Evolutionary conservation across 768 basidiomycete genomes (phyloP).

Genomic region (Tubosaeta sp.): DNA sequence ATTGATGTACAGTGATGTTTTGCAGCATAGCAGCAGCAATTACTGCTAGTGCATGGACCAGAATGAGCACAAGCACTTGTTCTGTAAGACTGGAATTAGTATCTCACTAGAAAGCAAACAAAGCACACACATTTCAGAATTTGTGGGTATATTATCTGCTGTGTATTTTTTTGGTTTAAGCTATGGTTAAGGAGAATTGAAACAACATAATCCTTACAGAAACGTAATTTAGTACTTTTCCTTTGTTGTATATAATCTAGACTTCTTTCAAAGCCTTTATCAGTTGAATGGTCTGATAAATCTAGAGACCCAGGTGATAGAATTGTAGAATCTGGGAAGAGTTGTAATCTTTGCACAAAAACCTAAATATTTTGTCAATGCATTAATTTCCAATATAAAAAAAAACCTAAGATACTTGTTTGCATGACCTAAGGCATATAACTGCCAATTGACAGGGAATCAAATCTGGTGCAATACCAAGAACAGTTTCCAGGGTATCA

Average conservation of each 20-base stretch:
- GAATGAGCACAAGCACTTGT: slow-evolving; percentile 41
- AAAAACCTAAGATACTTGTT: slow-evolving; percentile 31
- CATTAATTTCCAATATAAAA: not conserved
- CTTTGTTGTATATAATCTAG: not conserved
- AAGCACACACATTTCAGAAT: slow-evolving; percentile 12
- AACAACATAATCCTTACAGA: slow-evolving; percentile 11
- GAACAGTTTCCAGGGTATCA: slow-evolving; percentile 30
- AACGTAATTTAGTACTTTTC: slow-evolving; percentile 5
- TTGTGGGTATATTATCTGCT: slow-evolving; percentile 8
- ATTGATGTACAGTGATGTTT: slow-evolving; percentile 42
- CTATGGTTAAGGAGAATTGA: not conserved
- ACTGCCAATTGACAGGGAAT: slow-evolving; percentile 47
- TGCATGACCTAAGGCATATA: slow-evolving; percentile 46
- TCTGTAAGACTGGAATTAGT: slow-evolving; percentile 16
- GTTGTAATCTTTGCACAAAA: slow-evolving; percentile 18
- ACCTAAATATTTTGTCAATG: slow-evolving; percentile 1
- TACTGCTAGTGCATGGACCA: slow-evolving; percentile 40
- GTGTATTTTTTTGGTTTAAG: not conserved
- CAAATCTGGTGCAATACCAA: slow-evolving; percentile 43
- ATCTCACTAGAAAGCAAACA: not conserved
- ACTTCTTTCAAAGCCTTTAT: not conserved
- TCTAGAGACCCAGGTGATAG: slow-evolving; percentile 5
- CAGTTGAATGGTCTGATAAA: not conserved
- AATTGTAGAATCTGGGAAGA: slow-evolving; percentile 19
- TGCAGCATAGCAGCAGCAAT: slow-evolving; percentile 39